Evolutionary conservation across 2,329 filamentous ascomycete genomes (phyloP), one percentile per base, ranked within the genome.

Genomic region (Fusarium napiforme): DNA sequence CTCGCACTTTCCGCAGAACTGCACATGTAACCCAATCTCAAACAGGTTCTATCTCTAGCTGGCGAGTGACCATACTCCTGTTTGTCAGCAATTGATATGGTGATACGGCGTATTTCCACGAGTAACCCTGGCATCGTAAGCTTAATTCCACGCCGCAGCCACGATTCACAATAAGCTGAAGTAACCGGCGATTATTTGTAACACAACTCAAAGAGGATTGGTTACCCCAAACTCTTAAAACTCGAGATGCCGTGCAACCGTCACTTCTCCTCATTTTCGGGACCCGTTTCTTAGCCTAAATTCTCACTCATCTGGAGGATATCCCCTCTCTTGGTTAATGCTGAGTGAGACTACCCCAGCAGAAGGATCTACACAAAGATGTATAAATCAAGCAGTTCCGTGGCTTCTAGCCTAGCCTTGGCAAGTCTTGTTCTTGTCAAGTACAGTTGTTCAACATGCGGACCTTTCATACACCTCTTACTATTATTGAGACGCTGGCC

Each of bases 391-490:
- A 23, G 5, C 11, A 4, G 0, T 5, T 10, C 1, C 8, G 9
- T 15, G 7, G 1, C 18, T 12, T 9, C 12, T 32, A 14, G 11
- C 32, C 32, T 9, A 18, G 16, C 16, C 16, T 36, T 36, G 16
- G 34, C 15, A 36, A 9, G 2, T 18, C 32, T 0, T 2, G 16
- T 18, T 4, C 7, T 19, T 28, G 10, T 4, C 5, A 18, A 2
- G 3, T 9, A 12, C 9, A 12, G 6, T 21, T 5, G 5, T 15
- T 18, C 19, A 36, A 40, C 0, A 68, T 68, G 65, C 26, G 42
- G 5, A 43, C 47, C 1, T 68, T 68, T 11, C 15, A 68, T 55
- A 63, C 64, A 2, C 46, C 55, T 21, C 26, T 68, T 4, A 63
- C 56, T 2, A 28, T 68, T 1, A 68, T 68, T 2, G 47, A 68